Percentiles rank a stretch among this genome's conserved stretches.
phyloP scores from a whole-genome alignment of 2,329 filamentous ascomycete genomes.

The Monilinia aucupariae region DNA sequence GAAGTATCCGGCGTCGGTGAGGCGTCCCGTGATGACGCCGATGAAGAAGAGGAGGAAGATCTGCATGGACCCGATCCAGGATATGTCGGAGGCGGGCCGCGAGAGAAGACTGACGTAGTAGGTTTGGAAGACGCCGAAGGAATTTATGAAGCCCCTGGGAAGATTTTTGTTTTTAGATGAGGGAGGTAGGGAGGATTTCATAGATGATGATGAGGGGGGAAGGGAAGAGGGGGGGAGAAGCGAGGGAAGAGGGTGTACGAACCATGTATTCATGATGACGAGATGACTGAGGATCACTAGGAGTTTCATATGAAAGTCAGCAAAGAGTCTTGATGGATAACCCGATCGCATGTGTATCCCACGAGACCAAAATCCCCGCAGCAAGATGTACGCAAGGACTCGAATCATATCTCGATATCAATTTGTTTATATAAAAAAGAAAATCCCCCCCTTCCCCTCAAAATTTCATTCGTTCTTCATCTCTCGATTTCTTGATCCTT shows the following conservation, averaged over 20 bases:
- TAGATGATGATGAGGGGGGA: not conserved
- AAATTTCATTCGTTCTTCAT: too few relatives aligned
- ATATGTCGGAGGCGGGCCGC: slow-evolving; percentile 37
- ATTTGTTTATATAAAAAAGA: too few relatives aligned
- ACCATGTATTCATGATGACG: slow-evolving; percentile 34
- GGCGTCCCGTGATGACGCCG: slow-evolving; percentile 38
- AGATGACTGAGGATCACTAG: slow-evolving; percentile 28
- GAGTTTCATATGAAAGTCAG: not conserved
- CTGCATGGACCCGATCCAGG: slow-evolving; percentile 44
- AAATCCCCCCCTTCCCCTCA: too few relatives aligned
- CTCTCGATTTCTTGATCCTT: too few relatives aligned
- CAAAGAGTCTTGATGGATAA: not conserved
- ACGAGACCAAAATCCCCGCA: too few relatives aligned
- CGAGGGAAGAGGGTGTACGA: too few relatives aligned
- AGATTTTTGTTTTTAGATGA: not conserved
- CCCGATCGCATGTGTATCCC: not conserved
- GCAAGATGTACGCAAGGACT: not conserved
- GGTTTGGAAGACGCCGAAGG: slow-evolving; percentile 42
- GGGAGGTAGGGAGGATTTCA: not conserved
- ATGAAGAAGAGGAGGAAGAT: slow-evolving; percentile 41
- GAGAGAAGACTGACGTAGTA: slow-evolving; percentile 39
- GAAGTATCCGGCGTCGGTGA: slow-evolving; percentile 40
- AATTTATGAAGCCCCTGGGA: slow-evolving; percentile 36
- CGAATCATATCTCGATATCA: too few relatives aligned
- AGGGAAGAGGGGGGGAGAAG: too few relatives aligned